Percentiles rank a stretch among this genome's conserved stretches.
Evolutionary conservation across 208 protist genomes (phyloP).

Genomic region (Eutreptiella sp.): DNA sequence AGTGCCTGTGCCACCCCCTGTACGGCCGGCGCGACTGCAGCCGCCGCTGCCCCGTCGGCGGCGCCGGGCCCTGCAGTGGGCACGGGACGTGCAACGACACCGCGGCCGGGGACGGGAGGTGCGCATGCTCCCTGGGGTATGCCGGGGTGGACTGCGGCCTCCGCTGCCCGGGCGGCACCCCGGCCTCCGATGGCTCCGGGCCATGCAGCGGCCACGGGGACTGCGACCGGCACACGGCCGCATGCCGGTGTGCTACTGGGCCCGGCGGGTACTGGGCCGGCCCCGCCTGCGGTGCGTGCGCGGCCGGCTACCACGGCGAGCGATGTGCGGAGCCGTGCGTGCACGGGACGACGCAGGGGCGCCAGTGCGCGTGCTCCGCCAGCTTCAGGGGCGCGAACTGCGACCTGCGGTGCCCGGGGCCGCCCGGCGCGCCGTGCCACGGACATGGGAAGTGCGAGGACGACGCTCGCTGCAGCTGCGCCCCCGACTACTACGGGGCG

Average conservation of each 20-base stretch:
- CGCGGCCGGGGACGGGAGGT: not conserved
- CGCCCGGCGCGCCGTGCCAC: not conserved
- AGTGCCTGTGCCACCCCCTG: no score
- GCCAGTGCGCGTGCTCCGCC: constrained; percentile 12
- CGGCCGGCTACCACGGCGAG: constrained; percentile 12
- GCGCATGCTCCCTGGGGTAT: not conserved
- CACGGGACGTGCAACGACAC: constrained; percentile 24
- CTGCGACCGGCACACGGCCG: not conserved
- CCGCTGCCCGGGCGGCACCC: not conserved
- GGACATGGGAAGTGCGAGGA: not conserved
- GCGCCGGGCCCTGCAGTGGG: constrained; percentile 20
- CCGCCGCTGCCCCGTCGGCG: no score
- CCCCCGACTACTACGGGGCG: constrained; percentile 18
- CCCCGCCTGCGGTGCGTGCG: constrained; percentile 16
- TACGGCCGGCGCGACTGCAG: no score
- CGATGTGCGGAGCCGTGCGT: no score
- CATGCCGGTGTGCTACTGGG: not conserved
- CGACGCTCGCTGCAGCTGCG: constrained; percentile 1
- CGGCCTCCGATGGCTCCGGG: not conserved
- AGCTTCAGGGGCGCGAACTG: not conserved
- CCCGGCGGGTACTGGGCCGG: constrained; percentile 19
- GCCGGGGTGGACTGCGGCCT: not conserved
- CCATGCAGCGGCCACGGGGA: constrained; percentile 1
- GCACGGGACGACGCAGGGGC: no score
- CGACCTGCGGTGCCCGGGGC: not conserved